Conservation (phyloP, 495 filamentous ascomycete genomes). For the Lophiotrema nucula region DNA sequence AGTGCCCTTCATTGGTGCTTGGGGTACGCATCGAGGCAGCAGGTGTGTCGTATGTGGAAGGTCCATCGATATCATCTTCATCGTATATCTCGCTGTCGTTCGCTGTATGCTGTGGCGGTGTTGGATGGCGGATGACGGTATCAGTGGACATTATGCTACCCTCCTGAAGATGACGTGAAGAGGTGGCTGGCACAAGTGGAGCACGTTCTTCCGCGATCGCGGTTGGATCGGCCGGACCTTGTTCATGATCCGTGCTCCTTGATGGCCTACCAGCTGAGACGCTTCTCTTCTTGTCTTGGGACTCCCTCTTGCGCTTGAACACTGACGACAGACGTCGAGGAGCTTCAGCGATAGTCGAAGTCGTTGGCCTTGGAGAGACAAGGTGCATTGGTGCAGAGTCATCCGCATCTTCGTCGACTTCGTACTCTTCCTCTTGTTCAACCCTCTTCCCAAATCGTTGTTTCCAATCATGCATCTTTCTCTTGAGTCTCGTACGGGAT, state of each 20-base stretch:
- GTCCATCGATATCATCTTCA: neutral
- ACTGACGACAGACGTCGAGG: neutral
- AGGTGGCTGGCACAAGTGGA: too few relatives aligned
- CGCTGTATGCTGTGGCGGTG: too few relatives aligned
- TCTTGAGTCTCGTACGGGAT: neutral
- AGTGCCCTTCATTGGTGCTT: too few relatives aligned
- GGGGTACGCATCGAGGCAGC: slow-evolving; percentile 45
- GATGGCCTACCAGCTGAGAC: too few relatives aligned
- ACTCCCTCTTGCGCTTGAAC: neutral
- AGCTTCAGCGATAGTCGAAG: neutral
- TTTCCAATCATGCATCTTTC: slow-evolving; percentile 1
- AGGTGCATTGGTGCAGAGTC: neutral
- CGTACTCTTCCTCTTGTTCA: neutral
- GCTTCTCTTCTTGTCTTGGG: too few relatives aligned
- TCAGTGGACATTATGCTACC: too few relatives aligned
- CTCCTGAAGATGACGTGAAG: too few relatives aligned
- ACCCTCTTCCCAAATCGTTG: neutral
- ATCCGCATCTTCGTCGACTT: slow-evolving; percentile 8
- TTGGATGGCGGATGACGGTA: too few relatives aligned
- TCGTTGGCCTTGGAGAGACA: slow-evolving; percentile 1
- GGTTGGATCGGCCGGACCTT: too few relatives aligned
- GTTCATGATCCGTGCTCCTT: too few relatives aligned
- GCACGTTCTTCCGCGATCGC: too few relatives aligned
- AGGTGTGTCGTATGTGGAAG: slow-evolving; percentile 12
- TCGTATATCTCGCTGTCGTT: neutral